phyloP scores from a whole-genome alignment of 192 early-diverging fungal genomes.

The Entomortierella beljakovae region DNA sequence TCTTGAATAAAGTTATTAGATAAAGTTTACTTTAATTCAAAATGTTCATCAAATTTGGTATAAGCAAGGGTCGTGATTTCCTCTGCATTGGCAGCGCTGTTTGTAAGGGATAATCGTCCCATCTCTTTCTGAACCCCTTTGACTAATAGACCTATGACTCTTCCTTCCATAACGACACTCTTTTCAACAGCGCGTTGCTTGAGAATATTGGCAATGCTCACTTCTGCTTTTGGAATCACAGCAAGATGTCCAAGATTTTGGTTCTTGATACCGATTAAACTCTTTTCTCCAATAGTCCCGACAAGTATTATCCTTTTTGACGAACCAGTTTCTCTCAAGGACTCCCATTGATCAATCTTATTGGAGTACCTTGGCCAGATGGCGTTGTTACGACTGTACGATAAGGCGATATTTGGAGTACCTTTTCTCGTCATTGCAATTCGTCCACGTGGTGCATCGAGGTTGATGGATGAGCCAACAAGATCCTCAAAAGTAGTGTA shows the following conservation, averaged over 20 bases:
- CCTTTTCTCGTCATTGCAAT: conserved; percentile 8
- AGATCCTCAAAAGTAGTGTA: background rate
- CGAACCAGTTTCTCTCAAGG: background rate
- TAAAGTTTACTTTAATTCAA: background rate
- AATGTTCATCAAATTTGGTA: background rate
- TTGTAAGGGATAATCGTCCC: conserved; percentile 13
- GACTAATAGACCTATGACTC: conserved; percentile 12
- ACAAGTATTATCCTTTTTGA: conserved; percentile 27
- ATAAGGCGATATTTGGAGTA: conserved; percentile 17
- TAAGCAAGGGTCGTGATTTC: conserved; percentile 10
- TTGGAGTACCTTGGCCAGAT: background rate
- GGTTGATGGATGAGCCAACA: background rate
- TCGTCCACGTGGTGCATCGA: background rate
- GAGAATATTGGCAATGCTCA: conserved; percentile 15
- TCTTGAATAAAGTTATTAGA: conserved; percentile 14
- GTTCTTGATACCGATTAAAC: conserved; percentile 1
- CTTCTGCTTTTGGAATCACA: conserved; percentile 11
- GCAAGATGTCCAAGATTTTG: conserved; percentile 20
- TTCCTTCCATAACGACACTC: conserved; percentile 1
- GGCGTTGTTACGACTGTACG: conserved; percentile 15
- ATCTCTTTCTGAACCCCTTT: conserved; percentile 14
- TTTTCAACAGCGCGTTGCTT: conserved; percentile 3
- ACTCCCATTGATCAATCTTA: conserved; percentile 14
- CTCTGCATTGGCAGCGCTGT: conserved; percentile 15
- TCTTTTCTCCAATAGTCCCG: conserved; percentile 26